Conservation (phyloP, 805 yeast species). For the Wickerhamiella kurtzmanii region DNA sequence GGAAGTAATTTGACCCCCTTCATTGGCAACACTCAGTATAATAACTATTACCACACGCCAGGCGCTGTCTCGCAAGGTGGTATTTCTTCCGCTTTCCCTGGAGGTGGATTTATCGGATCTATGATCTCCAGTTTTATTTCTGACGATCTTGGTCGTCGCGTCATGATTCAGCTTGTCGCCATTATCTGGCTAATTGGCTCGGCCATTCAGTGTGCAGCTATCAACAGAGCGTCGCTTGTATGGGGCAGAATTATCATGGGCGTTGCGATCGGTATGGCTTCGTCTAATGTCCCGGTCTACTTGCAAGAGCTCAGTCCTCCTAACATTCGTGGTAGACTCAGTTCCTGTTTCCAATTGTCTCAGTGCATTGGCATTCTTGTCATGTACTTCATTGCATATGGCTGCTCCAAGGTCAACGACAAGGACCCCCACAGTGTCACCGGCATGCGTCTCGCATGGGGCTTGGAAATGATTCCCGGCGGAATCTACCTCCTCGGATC, state of each 20-base stretch:
- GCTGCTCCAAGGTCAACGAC: constrained; percentile 17
- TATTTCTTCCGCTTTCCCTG: constrained; percentile 51
- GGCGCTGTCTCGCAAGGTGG: constrained; percentile 44
- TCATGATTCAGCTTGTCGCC: constrained; percentile 22
- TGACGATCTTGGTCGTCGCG: constrained; percentile 40
- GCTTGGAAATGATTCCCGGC: constrained; percentile 59
- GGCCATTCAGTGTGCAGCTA: constrained; percentile 34
- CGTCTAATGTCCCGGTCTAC: constrained; percentile 52
- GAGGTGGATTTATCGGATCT: constrained; percentile 55
- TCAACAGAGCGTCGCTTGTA: constrained; percentile 24
- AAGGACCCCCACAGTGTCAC: constrained; percentile 30
- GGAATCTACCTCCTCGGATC: constrained; percentile 46
- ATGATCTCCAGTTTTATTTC: constrained; percentile 34
- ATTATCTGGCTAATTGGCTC: constrained; percentile 41
- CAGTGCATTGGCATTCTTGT: constrained; percentile 58
- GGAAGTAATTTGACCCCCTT: constrained; percentile 67
- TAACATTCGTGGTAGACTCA: constrained; percentile 56
- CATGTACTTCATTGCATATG: constrained; percentile 52
- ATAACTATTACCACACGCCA: constrained; percentile 36
- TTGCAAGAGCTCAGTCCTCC: constrained; percentile 37
- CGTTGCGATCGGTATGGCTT: constrained; percentile 59
- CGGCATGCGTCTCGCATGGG: constrained; percentile 64
- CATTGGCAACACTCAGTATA: constrained; percentile 39
- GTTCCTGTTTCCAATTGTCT: constrained; percentile 61
- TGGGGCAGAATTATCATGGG: constrained; percentile 53